Conservation (phyloP, 768 basidiomycete species). For the Hydnomerulius pinastri region DNA sequence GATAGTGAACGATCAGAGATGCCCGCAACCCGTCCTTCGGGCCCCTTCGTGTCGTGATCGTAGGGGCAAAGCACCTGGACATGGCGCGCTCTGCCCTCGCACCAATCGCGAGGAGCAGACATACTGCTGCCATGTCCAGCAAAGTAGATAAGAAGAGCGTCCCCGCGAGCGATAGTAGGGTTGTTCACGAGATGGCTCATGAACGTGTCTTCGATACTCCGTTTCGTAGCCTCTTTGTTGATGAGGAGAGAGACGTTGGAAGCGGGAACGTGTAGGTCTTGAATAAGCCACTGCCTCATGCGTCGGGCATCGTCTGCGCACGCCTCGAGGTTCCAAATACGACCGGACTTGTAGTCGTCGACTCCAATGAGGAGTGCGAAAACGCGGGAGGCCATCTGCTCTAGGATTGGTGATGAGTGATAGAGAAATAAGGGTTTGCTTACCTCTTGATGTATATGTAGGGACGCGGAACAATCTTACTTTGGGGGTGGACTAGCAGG, state of each 20-base stretch:
- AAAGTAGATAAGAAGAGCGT: slow-evolving; percentile 69
- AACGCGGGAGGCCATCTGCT: slow-evolving; percentile 46
- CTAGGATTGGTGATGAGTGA: slow-evolving; percentile 9
- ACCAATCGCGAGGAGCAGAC: slow-evolving; percentile 62
- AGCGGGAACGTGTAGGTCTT: slow-evolving; percentile 58
- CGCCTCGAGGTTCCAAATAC: slow-evolving; percentile 66
- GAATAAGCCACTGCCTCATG: slow-evolving; percentile 56
- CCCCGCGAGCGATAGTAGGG: slow-evolving; percentile 55
- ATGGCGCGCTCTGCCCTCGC: slow-evolving; percentile 39
- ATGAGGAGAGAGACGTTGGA: slow-evolving; percentile 58
- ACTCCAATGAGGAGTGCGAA: slow-evolving; percentile 72
- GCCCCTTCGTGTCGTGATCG: slow-evolving; percentile 57
- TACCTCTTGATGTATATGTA: slow-evolving; percentile 10
- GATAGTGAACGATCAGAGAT: slow-evolving; percentile 69
- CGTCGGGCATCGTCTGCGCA: slow-evolving; percentile 65
- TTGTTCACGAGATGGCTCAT: slow-evolving; percentile 66
- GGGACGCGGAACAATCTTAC: slow-evolving; percentile 10
- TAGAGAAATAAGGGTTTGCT: slow-evolving; percentile 1
- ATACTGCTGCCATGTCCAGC: slow-evolving; percentile 71
- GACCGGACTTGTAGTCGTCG: slow-evolving; percentile 65
- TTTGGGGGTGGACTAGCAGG: slow-evolving; percentile 2
- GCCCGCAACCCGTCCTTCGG: slow-evolving; percentile 53
- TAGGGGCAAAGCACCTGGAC: slow-evolving; percentile 68
- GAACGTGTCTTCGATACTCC: slow-evolving; percentile 60
- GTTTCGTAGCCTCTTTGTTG: slow-evolving; percentile 61